These are phyloP conservation scores for Oemleria cerasiformis DNA, from an alignment of 306 rosid genomes.

Conservation along the genomic window DNA sequence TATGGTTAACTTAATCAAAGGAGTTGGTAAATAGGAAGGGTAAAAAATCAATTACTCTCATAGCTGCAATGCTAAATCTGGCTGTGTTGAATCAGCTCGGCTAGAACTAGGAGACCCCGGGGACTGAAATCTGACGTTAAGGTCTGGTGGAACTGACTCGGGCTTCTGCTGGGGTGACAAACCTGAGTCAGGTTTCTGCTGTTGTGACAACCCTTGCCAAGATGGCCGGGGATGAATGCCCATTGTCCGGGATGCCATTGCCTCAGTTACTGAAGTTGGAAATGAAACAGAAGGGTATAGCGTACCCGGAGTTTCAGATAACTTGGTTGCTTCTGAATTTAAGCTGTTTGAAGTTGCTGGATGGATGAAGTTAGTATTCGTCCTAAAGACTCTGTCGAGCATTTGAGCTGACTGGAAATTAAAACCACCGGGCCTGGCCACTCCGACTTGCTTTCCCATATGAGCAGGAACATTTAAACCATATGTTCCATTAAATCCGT, in stretches of 20 bases:
- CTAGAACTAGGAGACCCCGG: slow-evolving; percentile 63
- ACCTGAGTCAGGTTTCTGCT: slow-evolving; percentile 26
- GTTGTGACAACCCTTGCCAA: slow-evolving; percentile 35
- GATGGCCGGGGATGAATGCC: slow-evolving; percentile 29
- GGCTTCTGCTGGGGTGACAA: slow-evolving; percentile 35
- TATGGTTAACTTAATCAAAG: slow-evolving; percentile 44
- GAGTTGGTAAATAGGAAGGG: background rate
- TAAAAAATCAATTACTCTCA: slow-evolving; percentile 37
- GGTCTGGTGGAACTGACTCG: slow-evolving; percentile 56
- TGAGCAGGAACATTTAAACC: slow-evolving; percentile 41
- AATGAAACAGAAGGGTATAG: slow-evolving; percentile 26
- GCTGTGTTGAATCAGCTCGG: slow-evolving; percentile 53
- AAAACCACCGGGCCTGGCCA: slow-evolving; percentile 33
- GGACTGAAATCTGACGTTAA: slow-evolving; percentile 55
- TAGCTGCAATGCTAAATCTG: slow-evolving; percentile 66
- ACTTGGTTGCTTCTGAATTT: slow-evolving; percentile 27
- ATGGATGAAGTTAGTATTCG: slow-evolving; percentile 27
- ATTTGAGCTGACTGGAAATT: slow-evolving; percentile 36
- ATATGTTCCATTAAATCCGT: slow-evolving; percentile 39
- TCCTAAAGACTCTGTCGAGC: slow-evolving; percentile 33
- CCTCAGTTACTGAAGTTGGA: slow-evolving; percentile 26
- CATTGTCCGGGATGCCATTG: slow-evolving; percentile 2
- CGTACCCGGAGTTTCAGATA: slow-evolving; percentile 29
- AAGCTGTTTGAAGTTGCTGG: slow-evolving; percentile 30
- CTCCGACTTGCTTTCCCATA: slow-evolving; percentile 37